Evolutionary conservation across 441 rosid species (phyloP), one percentile per base, ranked within the genome.

Genomic region (Euphorbia celastroides): DNA sequence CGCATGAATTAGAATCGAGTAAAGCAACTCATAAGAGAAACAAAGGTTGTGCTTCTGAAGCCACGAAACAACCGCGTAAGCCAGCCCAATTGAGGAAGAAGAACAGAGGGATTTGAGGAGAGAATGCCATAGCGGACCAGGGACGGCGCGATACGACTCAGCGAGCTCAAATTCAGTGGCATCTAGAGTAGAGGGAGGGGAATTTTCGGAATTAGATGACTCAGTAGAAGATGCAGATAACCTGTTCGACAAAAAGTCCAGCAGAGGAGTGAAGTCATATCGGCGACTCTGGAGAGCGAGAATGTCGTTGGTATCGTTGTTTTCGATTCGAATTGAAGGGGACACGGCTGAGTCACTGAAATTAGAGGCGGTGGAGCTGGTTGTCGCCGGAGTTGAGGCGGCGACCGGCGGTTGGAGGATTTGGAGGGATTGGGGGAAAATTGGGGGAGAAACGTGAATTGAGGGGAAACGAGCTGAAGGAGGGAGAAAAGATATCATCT

Each of bases 71-170:
- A 94, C 87, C 13, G 84, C 91, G 81, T 86, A 94, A 0, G 97
- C 94, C 32, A 89, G 69, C 26, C 74, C 81, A 0, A 83, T 73
- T 0, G 98, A 70, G 0, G 83, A 57, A 7, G 99, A 82, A 19
- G 90, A 81, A 59, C 85, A 83, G 2, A 94, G 83, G 1, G 89
- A 76, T 60, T 86, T 94, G 14, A 94, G 78, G 5, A 94, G 70
- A 7, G 92, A 86, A 84, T 92, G 97, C 99, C 99, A 94, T 36
- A 86, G 84, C 0, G 96, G 94, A 7, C 90, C 87, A 17, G 99
- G 98, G 11, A 94, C 96, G n/a, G 89, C 92, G n/a, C 88, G 75
- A 83, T 89, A 94, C 22, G 86, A 79, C 78, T 90, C 98, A 7
- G 86, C 89, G n/a, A 94, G 88, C 38, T 79, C 74, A 65, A 94